Conservation (phyloP, 495 filamentous ascomycete species). For the Aspergillus wentii region DNA sequence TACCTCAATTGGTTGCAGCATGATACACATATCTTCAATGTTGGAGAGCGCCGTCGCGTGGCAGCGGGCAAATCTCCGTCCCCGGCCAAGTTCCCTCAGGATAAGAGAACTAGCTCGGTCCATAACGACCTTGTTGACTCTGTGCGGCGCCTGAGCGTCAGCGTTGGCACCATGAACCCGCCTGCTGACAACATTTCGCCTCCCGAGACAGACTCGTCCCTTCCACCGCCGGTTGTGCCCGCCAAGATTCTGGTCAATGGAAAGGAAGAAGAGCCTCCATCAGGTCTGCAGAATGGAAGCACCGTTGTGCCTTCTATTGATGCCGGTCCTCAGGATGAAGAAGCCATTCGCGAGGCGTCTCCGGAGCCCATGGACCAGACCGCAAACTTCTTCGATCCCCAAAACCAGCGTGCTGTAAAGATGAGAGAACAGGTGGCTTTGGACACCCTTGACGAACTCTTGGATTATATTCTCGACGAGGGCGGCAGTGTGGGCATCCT, state of each 20-base stretch:
- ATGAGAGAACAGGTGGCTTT: conserved; percentile 88
- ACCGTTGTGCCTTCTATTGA: conserved; percentile 26
- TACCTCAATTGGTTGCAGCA: conserved; percentile 98
- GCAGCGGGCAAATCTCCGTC: conserved; percentile 57
- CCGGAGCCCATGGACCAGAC: conserved; percentile 73
- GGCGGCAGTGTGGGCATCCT: conserved; percentile 95
- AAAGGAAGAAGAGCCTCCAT: conserved; percentile 25
- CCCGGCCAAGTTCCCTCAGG: conserved; percentile 19
- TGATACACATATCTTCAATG: conserved; percentile 92
- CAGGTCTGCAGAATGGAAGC: conserved; percentile 18
- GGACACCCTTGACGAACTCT: conserved; percentile 84
- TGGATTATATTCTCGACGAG: conserved; percentile 77
- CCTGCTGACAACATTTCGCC: conserved; percentile 14
- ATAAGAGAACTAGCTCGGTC: conserved; percentile 23
- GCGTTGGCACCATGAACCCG: conserved; percentile 27
- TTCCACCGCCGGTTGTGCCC: conserved; percentile 37
- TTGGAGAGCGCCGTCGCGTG: conserved; percentile 82
- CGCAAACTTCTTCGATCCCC: conserved; percentile 90
- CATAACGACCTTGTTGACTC: conserved; percentile 41
- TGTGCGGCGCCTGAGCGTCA: conserved; percentile 39
- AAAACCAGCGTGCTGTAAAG: conserved; percentile 74
- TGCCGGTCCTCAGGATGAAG: conserved; percentile 18
- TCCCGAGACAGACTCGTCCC: conserved; percentile 17
- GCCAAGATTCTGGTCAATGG: conserved; percentile 48
- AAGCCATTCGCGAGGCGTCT: conserved; percentile 25